phyloP scores from a whole-genome alignment of 305 asterid species.

The Fraxinus sp. region DNA sequence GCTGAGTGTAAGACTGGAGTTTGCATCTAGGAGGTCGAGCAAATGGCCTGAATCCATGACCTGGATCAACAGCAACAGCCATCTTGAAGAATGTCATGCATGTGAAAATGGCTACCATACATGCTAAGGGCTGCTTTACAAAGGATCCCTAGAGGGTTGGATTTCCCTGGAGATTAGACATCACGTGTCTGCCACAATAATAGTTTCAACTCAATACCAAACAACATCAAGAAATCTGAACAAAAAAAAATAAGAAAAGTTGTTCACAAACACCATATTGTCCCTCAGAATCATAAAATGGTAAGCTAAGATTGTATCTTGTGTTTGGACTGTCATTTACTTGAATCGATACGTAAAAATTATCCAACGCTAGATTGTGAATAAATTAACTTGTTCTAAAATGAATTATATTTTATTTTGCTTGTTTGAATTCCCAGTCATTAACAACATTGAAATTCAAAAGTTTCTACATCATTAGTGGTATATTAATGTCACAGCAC shows the following conservation, averaged over 20 bases:
- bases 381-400: background rate
- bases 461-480: background rate
- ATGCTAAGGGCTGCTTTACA: constrained; percentile 64
- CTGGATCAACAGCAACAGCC: constrained; percentile 75
- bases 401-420: background rate
- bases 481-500: background rate
- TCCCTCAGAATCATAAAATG: background rate
- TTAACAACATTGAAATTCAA: background rate
- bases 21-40: constrained; percentile 71
- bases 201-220: background rate
- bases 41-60: constrained; percentile 72
- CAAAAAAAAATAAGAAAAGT: background rate
- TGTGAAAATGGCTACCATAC: constrained; percentile 44
- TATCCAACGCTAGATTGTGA: background rate
- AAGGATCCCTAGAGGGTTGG: constrained; percentile 49
- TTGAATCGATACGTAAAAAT: background rate
- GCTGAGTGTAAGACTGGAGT: constrained; percentile 74
- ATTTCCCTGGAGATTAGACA: constrained; percentile 72
- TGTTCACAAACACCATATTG: background rate
- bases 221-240: background rate
- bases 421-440: background rate
- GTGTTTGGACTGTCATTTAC: background rate
- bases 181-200: constrained; percentile 55
- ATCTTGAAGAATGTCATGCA: constrained; percentile 61
- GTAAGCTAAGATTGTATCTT: background rate